phyloP scores from a whole-genome alignment of 306 rosid genomes.

The Crataegus laevigata region DNA sequence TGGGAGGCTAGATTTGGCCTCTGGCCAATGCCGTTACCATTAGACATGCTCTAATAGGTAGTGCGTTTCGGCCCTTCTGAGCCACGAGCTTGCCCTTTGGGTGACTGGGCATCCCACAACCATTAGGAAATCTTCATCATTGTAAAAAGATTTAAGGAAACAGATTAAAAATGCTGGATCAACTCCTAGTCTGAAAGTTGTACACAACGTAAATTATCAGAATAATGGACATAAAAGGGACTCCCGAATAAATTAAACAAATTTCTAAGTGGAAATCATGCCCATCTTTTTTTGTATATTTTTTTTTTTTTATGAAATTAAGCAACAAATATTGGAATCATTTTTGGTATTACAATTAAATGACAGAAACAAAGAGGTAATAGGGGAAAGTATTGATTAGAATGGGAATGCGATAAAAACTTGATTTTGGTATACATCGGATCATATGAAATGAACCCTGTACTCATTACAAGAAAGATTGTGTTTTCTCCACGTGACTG shows the following conservation, averaged over 20 bases:
- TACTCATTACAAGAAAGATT: neutral
- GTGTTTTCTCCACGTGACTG: neutral
- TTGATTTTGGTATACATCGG: neutral
- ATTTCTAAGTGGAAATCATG: neutral
- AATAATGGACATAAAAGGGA: neutral
- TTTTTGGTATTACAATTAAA: neutral
- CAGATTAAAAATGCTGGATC: neutral
- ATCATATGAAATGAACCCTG: neutral
- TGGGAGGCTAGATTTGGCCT: neutral
- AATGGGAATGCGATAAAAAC: neutral
- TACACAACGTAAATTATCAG: neutral
- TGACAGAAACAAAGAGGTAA: neutral
- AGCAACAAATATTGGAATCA: neutral
- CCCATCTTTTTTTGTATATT: neutral
- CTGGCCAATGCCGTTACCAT: neutral
- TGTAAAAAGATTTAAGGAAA: neutral
- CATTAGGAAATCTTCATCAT: neutral
- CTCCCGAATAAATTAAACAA: neutral
- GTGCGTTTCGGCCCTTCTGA: neutral
- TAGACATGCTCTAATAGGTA: neutral
- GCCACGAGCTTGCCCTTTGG: neutral
- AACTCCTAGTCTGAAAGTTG: neutral
- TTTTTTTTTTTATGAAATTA: neutral
- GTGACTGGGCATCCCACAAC: neutral
- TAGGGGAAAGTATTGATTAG: neutral